Conservation (phyloP, 2,329 filamentous ascomycete species). For the Aureobasidium pullulans region DNA sequence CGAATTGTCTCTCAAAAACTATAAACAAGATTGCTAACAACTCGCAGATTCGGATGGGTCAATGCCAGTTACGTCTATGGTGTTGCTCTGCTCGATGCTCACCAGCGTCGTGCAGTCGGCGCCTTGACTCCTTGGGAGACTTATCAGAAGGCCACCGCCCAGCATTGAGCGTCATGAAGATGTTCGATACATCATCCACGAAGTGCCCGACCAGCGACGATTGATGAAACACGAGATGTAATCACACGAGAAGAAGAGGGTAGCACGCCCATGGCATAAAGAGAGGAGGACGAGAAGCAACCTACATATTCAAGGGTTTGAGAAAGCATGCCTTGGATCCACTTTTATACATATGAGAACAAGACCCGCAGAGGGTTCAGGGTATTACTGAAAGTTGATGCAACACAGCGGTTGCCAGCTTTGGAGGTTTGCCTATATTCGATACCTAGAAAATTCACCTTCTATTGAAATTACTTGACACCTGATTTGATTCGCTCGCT, state of each 20-base stretch:
- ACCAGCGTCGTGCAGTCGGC: constrained; percentile 82
- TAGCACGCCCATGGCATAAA: not conserved
- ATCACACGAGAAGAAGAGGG: not conserved
- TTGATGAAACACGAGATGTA: constrained; percentile 6
- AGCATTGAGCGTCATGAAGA: not conserved
- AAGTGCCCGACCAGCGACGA: constrained; percentile 7
- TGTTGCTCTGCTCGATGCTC: constrained; percentile 76
- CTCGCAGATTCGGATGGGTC: constrained; percentile 85
- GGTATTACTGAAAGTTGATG: not conserved
- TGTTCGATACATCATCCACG: not conserved
- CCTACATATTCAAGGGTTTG: not conserved
- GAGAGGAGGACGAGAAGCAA: not conserved
- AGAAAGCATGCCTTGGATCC: not conserved
- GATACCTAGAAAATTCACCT: not conserved
- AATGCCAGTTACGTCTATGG: constrained; percentile 97
- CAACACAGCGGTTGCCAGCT: not conserved
- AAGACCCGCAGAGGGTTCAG: not conserved
- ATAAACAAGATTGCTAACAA: not conserved
- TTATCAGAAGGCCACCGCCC: constrained; percentile 53
- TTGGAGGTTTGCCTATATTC: no score
- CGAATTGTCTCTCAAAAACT: not conserved
- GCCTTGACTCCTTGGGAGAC: constrained; percentile 81
- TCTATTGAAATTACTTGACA: not conserved
- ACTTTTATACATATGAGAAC: not conserved
- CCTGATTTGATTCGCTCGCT: not conserved